These are phyloP conservation scores for Fusarium albidum DNA, from an alignment of 2,329 filamentous ascomycete species.

Conservation along the genomic window DNA sequence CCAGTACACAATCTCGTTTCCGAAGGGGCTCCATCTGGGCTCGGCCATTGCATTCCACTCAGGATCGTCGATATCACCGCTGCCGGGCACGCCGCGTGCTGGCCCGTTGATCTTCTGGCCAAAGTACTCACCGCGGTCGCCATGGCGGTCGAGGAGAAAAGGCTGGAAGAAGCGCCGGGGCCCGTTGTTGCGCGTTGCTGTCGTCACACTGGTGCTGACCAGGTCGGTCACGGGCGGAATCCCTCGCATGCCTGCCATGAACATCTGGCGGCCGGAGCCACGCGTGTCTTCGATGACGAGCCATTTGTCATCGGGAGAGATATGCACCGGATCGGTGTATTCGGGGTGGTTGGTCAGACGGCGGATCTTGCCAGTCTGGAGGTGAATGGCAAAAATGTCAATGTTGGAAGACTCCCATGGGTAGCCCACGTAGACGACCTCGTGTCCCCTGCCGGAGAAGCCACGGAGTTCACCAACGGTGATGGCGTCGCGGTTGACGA, in stretches of 20 bases:
- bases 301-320: slow-evolving; percentile 53
- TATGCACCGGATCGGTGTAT: slow-evolving; percentile 52
- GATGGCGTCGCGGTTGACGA: background rate
- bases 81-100: slow-evolving; percentile 37
- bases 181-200: slow-evolving; percentile 56
- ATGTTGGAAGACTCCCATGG: slow-evolving; percentile 53
- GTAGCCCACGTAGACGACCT: slow-evolving; percentile 52
- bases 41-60: slow-evolving; percentile 58
- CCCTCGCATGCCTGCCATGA: slow-evolving; percentile 47
- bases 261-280: slow-evolving; percentile 51
- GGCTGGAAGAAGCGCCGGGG: slow-evolving; percentile 55
- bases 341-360: slow-evolving; percentile 53
- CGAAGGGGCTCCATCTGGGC: slow-evolving; percentile 51
- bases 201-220: slow-evolving; percentile 40
- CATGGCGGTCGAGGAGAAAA: slow-evolving; percentile 52
- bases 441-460: slow-evolving; percentile 51
- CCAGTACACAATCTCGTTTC: slow-evolving; percentile 52
- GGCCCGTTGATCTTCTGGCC: slow-evolving; percentile 53
- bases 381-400: slow-evolving; percentile 52
- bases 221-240: slow-evolving; percentile 53
- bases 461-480: slow-evolving; percentile 54
- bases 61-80: slow-evolving; percentile 51
- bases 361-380: slow-evolving; percentile 50
- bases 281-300: slow-evolving; percentile 54
- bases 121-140: slow-evolving; percentile 54